Percentiles rank a stretch among this genome's conserved stretches.
Conservation (phyloP, 768 basidiomycete genomes). For the Tephrocybe sp. region DNA sequence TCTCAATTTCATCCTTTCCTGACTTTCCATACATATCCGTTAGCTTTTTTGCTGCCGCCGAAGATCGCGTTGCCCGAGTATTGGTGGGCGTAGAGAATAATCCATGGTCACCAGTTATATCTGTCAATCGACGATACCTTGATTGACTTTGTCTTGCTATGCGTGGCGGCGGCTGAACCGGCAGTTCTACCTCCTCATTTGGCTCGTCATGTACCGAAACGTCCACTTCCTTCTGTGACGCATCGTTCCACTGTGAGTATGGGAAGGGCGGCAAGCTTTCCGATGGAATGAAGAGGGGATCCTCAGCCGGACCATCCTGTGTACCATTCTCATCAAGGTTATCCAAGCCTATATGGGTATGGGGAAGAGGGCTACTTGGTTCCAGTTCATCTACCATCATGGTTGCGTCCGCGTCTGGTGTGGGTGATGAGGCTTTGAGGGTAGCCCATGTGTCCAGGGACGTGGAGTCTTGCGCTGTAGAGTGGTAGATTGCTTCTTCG, state of each 20-base stretch:
- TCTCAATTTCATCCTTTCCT: conserved; percentile 31
- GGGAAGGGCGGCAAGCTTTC: conserved; percentile 56
- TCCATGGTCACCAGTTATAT: conserved; percentile 45
- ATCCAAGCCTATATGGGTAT: background rate
- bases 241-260: conserved; percentile 46
- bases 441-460: conserved; percentile 24
- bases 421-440: conserved; percentile 20
- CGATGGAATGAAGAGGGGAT: conserved; percentile 50
- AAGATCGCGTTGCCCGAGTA: conserved; percentile 28
- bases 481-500: conserved; percentile 2
- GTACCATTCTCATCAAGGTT: conserved; percentile 3
- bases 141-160: conserved; percentile 12
- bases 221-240: conserved; percentile 10
- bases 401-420: conserved; percentile 20
- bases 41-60: conserved; percentile 25
- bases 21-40: conserved; percentile 38
- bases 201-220: conserved; percentile 33
- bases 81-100: conserved; percentile 31
- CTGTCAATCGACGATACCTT: conserved; percentile 51
- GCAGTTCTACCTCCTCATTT: conserved; percentile 37
- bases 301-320: conserved; percentile 5
- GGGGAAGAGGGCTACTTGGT: conserved; percentile 19
- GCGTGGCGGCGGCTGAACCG: conserved; percentile 24
- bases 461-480: conserved; percentile 13
- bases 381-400: conserved; percentile 27